Evolutionary conservation across 1,284 basidiomycete species (phyloP).

Genomic region (Dichomitus squalens): DNA sequence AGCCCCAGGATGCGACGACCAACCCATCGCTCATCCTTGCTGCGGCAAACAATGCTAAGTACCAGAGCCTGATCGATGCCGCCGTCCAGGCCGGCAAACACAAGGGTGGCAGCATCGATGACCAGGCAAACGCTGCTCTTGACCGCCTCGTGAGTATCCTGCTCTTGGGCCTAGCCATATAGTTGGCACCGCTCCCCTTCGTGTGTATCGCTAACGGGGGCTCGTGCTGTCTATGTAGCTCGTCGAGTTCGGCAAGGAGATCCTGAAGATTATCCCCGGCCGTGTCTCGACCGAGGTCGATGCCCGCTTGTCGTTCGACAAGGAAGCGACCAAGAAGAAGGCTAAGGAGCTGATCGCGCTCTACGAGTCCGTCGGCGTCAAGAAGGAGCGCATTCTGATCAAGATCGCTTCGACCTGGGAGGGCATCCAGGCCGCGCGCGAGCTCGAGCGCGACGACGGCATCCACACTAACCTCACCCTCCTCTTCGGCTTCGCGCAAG

Average conservation of each 20-base stretch:
- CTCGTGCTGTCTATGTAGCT: slow-evolving; percentile 51
- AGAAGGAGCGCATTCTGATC: slow-evolving; percentile 94
- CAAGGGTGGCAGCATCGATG: slow-evolving; percentile 76
- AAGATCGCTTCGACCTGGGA: slow-evolving; percentile 99
- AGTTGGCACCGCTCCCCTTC: background rate
- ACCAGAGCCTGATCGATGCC: slow-evolving; percentile 82
- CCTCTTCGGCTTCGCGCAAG: slow-evolving; percentile 97
- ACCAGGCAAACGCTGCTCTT: slow-evolving; percentile 75
- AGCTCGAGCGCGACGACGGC: slow-evolving; percentile 89
- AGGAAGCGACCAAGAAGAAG: slow-evolving; percentile 89
- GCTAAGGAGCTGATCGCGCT: slow-evolving; percentile 93
- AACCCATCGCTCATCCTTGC: slow-evolving; percentile 94
- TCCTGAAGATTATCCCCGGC: slow-evolving; percentile 94
- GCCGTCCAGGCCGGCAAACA: slow-evolving; percentile 85
- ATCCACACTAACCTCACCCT: slow-evolving; percentile 99
- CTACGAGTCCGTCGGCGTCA: slow-evolving; percentile 90
- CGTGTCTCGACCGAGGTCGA: slow-evolving; percentile 99
- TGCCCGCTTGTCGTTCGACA: slow-evolving; percentile 96
- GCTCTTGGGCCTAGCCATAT: background rate
- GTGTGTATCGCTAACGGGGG: background rate
- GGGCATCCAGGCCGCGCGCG: slow-evolving; percentile 97
- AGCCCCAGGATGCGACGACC: slow-evolving; percentile 93
- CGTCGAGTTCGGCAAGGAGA: slow-evolving; percentile 96
- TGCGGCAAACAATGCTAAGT: slow-evolving; percentile 89
- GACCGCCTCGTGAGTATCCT: slow-evolving; percentile 78